Evolutionary conservation across 1,284 basidiomycete genomes (phyloP).

Genomic region (Microbotryum silenes-acaulis): DNA sequence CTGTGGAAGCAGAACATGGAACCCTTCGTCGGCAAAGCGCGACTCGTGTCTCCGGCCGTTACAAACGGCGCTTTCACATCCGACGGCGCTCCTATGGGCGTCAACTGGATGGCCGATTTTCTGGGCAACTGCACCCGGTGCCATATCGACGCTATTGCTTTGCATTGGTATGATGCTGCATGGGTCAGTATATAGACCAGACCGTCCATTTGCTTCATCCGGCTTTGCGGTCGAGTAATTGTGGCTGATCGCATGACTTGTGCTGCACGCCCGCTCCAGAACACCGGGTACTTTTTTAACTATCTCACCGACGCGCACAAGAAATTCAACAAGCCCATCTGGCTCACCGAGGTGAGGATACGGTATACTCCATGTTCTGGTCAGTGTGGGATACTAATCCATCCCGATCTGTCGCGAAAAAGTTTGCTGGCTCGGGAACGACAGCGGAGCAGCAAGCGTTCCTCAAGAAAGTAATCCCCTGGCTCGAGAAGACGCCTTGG

Average conservation of each 20-base stretch:
- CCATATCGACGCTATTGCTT: constrained; percentile 12
- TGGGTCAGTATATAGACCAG: constrained; percentile 3
- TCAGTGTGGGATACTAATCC: too few relatives aligned
- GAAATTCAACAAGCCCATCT: constrained; percentile 11
- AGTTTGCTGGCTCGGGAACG: constrained; percentile 17
- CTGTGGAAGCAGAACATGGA: constrained; percentile 28
- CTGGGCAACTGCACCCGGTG: constrained; percentile 15
- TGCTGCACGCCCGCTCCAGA: constrained; percentile 6
- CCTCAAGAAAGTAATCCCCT: constrained; percentile 15
- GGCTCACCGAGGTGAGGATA: constrained; percentile 19
- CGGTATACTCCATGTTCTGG: background rate
- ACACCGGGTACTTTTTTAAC: constrained; percentile 13
- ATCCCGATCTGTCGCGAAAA: constrained; percentile 5
- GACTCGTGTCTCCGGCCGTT: constrained; percentile 29
- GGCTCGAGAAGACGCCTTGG: constrained; percentile 19
- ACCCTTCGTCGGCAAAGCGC: constrained; percentile 17
- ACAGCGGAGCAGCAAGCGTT: constrained; percentile 20
- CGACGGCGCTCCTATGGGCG: constrained; percentile 18
- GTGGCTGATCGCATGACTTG: background rate
- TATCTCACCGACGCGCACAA: constrained; percentile 11
- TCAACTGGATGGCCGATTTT: constrained; percentile 15
- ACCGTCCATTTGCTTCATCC: too few relatives aligned
- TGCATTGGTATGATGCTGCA: constrained; percentile 17
- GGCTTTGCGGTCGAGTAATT: too few relatives aligned
- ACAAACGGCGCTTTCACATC: constrained; percentile 12